Percentiles rank a stretch among this genome's conserved stretches.
Conservation (phyloP, 2,329 filamentous ascomycete genomes). For the Mariannaea elegans region DNA sequence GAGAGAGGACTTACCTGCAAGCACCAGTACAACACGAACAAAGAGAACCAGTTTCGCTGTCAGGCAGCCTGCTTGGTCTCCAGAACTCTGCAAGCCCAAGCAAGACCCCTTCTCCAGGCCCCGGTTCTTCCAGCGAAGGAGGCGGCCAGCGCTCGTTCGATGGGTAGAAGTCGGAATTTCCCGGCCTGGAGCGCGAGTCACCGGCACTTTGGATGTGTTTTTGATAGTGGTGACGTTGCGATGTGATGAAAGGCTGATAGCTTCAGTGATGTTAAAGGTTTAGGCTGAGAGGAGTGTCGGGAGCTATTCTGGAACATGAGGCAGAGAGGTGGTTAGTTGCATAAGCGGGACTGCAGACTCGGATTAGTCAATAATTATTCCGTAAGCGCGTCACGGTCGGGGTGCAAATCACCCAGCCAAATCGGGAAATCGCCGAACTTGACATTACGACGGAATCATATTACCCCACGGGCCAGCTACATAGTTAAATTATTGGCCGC, state of each 20-base stretch:
- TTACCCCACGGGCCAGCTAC: too few relatives aligned
- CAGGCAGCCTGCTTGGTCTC: conserved; percentile 11
- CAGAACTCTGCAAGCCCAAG: conserved; percentile 18
- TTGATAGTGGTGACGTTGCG: neutral
- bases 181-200: conserved; percentile 8
- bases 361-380: too few relatives aligned
- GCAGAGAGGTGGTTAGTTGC: too few relatives aligned
- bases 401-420: too few relatives aligned
- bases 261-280: neutral
- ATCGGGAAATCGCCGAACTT: too few relatives aligned
- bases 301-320: too few relatives aligned
- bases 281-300: too few relatives aligned
- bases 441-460: too few relatives aligned
- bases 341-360: too few relatives aligned
- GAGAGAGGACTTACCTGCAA: neutral
- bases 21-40: neutral
- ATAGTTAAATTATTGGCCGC: too few relatives aligned
- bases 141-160: conserved; percentile 2
- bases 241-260: neutral
- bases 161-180: conserved; percentile 18
- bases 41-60: conserved; percentile 9
- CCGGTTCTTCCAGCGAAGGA: conserved; percentile 19
- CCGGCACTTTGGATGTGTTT: neutral
- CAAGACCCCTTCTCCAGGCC: conserved; percentile 13
- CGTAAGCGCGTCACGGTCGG: too few relatives aligned